Evolutionary conservation across 2,329 filamentous ascomycete species (phyloP).

Genomic region (Neurospora sp.): DNA sequence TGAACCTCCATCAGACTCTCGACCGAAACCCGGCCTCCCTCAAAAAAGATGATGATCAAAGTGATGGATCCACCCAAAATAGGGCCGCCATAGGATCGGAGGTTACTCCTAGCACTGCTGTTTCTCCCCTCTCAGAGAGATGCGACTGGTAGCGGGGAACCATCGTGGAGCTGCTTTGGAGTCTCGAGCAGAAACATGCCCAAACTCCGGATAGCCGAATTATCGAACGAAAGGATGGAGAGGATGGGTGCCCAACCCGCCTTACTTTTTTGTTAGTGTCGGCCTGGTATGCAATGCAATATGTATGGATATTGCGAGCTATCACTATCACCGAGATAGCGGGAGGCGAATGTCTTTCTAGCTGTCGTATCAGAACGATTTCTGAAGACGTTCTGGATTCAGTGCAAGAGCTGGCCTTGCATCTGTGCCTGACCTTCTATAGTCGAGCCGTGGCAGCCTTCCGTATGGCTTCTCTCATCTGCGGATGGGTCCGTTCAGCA

Average conservation of each 20-base stretch:
- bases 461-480: not conserved
- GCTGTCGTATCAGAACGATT: not conserved
- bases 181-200: not conserved
- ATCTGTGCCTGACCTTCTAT: not conserved
- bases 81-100: not conserved
- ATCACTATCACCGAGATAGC: not conserved
- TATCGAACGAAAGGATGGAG: not conserved
- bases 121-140: not conserved
- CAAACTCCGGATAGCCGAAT: not conserved
- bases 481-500: not conserved
- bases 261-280: not conserved
- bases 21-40: not conserved
- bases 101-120: not conserved
- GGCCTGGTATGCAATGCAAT: not conserved
- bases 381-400: not conserved
- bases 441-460: not conserved
- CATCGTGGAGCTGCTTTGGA: not conserved
- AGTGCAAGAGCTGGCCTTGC: not conserved
- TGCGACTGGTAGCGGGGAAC: not conserved
- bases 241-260: not conserved
- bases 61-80: not conserved
- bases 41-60: not conserved
- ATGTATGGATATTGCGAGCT: not conserved
- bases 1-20: not conserved
- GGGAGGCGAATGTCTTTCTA: not conserved